phyloP scores from a whole-genome alignment of 2,329 filamentous ascomycete genomes.

The Metarhizium sp. region DNA sequence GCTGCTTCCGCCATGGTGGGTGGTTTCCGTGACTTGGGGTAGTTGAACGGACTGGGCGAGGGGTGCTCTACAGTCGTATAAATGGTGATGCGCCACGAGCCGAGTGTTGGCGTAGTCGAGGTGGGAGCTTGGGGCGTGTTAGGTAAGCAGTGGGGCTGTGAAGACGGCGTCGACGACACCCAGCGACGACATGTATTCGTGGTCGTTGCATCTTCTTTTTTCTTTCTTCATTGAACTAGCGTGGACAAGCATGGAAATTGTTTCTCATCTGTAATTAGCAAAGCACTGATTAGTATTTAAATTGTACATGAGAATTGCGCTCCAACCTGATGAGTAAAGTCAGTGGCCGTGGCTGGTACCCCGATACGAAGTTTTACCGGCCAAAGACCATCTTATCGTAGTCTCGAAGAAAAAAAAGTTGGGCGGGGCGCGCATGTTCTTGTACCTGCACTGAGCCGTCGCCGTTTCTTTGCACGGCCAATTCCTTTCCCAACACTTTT shows the following conservation, averaged over 20 bases:
- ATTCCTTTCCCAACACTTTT: slow-evolving; percentile 5
- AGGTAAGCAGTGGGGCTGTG: not conserved
- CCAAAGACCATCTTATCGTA: slow-evolving; percentile 17
- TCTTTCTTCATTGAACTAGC: too few species aligned
- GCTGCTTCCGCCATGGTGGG: slow-evolving; percentile 65
- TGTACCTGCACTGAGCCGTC: not conserved
- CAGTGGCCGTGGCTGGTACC: not conserved
- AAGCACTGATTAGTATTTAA: too few species aligned
- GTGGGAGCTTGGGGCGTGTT: not conserved
- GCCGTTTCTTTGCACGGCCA: slow-evolving; percentile 1
- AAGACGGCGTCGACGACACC: too few species aligned
- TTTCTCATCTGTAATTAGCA: too few species aligned
- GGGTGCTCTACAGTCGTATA: not conserved
- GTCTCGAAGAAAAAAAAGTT: slow-evolving; percentile 24
- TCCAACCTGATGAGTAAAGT: not conserved
- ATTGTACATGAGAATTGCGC: not conserved
- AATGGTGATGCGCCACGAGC: not conserved
- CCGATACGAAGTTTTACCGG: slow-evolving; percentile 24
- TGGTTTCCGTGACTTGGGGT: too few species aligned
- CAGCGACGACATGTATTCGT: too few species aligned
- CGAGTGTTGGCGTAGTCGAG: not conserved
- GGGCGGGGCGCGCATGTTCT: slow-evolving; percentile 19
- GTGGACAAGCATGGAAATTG: too few species aligned
- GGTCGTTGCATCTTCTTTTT: too few species aligned
- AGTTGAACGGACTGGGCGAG: too few species aligned